phyloP scores from a whole-genome alignment of 768 basidiomycete species.

The Wakefieldia striispora region DNA sequence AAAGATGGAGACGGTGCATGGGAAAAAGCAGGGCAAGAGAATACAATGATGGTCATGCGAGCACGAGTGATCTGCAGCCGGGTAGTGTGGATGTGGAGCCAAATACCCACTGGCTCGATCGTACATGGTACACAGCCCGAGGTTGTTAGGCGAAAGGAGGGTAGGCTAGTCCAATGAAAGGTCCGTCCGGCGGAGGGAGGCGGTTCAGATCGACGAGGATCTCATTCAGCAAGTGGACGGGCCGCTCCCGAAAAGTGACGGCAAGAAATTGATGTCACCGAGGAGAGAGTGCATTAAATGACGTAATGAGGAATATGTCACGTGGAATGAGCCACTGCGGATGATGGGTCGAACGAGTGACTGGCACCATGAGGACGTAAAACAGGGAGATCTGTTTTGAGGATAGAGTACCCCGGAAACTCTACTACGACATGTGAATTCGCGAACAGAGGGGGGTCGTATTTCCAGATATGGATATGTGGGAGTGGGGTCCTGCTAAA shows the following conservation, averaged over 20 bases:
- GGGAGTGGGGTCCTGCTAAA: conserved; percentile 15
- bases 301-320: conserved; percentile 9
- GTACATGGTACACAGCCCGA: too few species aligned
- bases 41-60: too few species aligned
- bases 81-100: conserved; percentile 1
- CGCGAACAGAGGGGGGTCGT: conserved; percentile 12
- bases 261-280: conserved; percentile 6
- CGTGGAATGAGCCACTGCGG: background rate
- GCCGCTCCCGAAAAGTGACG: conserved; percentile 14
- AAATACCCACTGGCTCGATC: background rate
- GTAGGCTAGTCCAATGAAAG: too few species aligned
- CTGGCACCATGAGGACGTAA: conserved; percentile 20
- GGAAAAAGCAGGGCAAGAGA: background rate
- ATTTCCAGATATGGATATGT: background rate
- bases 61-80: too few species aligned
- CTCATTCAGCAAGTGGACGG: too few species aligned
- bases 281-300: conserved; percentile 8
- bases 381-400: conserved; percentile 2
- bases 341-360: too few species aligned
- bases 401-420: conserved; percentile 14
- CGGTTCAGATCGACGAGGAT: too few species aligned
- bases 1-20: background rate
- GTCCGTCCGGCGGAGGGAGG: too few species aligned
- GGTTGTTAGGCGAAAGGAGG: too few species aligned
- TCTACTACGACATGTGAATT: conserved; percentile 26